Evolutionary conservation across 371 early-diverging fungal species (phyloP), one percentile per base, ranked within the genome.

Genomic region (Homolaphlyctis polyrhiza): DNA sequence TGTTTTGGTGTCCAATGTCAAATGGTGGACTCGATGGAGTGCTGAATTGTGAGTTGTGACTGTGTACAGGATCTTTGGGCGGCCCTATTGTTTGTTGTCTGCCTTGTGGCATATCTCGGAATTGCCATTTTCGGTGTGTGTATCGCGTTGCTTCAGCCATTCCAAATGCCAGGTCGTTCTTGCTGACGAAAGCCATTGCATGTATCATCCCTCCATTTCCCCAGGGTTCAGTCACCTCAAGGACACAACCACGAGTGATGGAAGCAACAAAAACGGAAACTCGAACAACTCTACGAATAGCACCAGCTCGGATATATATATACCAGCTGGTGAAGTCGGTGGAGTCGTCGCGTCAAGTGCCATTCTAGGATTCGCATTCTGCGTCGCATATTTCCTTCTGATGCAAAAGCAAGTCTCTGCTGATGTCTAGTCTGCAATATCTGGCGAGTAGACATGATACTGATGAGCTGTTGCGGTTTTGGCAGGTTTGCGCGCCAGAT

Each of bases 31-130:
- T n/a, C n/a, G n/a, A n/a, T n/a, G n/a, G n/a, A n/a, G n/a, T n/a
- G n/a, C n/a, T n/a, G n/a, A n/a, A n/a, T n/a, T n/a, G n/a, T n/a
- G n/a, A n/a, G n/a, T n/a, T n/a, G n/a, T n/a, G n/a, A n/a, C n/a
- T 5, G 47, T 25, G 27, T 13, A 51, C 66, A 79, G 66, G 86
- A 86, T 68, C 43, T 83, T 29, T 86, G 86, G 84, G 86, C 86
- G 0, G 57, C 78, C 4, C 36, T 80, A 28, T 54, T 84, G 6
- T 86, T 77, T 66, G 34, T 76, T 0, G 32, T 77, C 47, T 74
- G 73, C 27, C 55, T 83, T 27, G 74, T 68, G 30, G 86, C 64
- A 0, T 81, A 39, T 18, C 39, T 39, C 39, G 39, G 39, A 8
- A 39, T 39, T 39, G 39, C 39, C 11, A 18, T 18, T 18, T 39